Percentiles rank a stretch among this genome's conserved stretches.
Conservation (phyloP, 2,329 filamentous ascomycete genomes). For the Colletotrichum cuscutae region DNA sequence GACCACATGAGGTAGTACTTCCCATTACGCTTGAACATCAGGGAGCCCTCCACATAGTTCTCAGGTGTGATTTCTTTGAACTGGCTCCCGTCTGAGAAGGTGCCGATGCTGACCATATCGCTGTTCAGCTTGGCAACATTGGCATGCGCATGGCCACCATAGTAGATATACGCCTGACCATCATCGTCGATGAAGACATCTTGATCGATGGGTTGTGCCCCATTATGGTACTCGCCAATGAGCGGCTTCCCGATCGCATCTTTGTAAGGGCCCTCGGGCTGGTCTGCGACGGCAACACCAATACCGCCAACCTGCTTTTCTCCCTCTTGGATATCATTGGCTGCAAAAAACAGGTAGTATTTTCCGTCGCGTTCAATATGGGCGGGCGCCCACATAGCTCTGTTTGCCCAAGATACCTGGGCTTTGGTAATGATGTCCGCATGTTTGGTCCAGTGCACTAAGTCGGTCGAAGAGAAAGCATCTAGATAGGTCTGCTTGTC, state of each 20-base stretch:
- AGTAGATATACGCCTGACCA: slow-evolving; percentile 70
- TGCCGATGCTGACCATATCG: too few species aligned
- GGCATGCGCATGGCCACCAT: slow-evolving; percentile 58
- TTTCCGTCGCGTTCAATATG: slow-evolving; percentile 68
- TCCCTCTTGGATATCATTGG: slow-evolving; percentile 57
- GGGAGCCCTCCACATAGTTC: too few species aligned
- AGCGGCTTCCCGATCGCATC: slow-evolving; percentile 64
- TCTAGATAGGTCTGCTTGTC: slow-evolving; percentile 60
- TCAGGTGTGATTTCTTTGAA: too few species aligned
- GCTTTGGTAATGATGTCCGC: slow-evolving; percentile 53
- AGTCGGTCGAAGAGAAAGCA: slow-evolving; percentile 60
- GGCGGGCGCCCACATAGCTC: slow-evolving; percentile 74
- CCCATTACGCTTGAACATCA: too few species aligned
- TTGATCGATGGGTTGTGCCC: slow-evolving; percentile 66
- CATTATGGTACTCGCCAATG: slow-evolving; percentile 51
- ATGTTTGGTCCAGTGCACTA: slow-evolving; percentile 60
- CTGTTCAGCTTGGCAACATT: slow-evolving; percentile 50
- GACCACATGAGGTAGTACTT: too few species aligned
- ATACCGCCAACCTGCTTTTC: slow-evolving; percentile 56
- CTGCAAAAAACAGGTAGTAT: slow-evolving; percentile 72
- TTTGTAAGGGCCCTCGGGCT: slow-evolving; percentile 64
- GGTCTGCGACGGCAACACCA: too few species aligned
- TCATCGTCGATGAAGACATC: slow-evolving; percentile 68
- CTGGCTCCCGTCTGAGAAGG: too few species aligned
- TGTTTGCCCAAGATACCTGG: slow-evolving; percentile 71